Base-by-base conservation (phyloP, 2,329 filamentous ascomycete species). In the Talaromyces pinophilus region DNA sequence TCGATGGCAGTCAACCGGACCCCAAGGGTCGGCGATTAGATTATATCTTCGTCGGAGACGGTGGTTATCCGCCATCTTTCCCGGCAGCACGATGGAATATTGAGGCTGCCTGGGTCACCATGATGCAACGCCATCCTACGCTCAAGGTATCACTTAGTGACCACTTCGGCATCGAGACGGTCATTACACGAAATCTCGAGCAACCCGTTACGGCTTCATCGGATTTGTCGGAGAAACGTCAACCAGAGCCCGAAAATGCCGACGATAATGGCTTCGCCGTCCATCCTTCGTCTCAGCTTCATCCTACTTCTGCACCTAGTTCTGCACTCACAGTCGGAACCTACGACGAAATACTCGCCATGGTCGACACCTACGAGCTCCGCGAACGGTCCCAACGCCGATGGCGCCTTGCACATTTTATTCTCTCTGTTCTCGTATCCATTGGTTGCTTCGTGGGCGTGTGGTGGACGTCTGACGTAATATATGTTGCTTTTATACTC, bases 111-210 rank as follows among this genome's bases (percentile, higher is more conserved):
- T 85, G 87, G 60, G 90, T 99, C 1, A 89, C 90, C 67, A 92
- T 97, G 88, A 89, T 87, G 22, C 86, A 90, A 75, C 88, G 92
- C 10, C 93, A 97, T 77, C 92, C 93, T 0, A 87, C 86, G 1
- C 83, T 97, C 1, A 85, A 88, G 69, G 97, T 93, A 80, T 96
- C 92, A 1, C 84, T 98, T 30, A 97, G 93, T 72, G 94, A 99
- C 75, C 95, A 98, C 77, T 98, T 97, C 77, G 93, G 92, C 25
- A 90, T 98, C 63, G 90, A 94, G 76, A 89, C 92, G 5, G 93
- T 92, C 0, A 83, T 98, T 10, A 79, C 81, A 4, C 63, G 63
- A 62, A 64, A 54, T 52, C 42, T 61, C 59, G 19, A 63, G 62
- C 17, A 62, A 35, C 13, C 50, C 40, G 3, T 40, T 4, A 22